Percentiles rank a stretch among this genome's conserved stretches.
These are phyloP conservation scores for Oryza nivara DNA, from an alignment of 176 grass and related monocot species.

Conservation along the genomic window DNA sequence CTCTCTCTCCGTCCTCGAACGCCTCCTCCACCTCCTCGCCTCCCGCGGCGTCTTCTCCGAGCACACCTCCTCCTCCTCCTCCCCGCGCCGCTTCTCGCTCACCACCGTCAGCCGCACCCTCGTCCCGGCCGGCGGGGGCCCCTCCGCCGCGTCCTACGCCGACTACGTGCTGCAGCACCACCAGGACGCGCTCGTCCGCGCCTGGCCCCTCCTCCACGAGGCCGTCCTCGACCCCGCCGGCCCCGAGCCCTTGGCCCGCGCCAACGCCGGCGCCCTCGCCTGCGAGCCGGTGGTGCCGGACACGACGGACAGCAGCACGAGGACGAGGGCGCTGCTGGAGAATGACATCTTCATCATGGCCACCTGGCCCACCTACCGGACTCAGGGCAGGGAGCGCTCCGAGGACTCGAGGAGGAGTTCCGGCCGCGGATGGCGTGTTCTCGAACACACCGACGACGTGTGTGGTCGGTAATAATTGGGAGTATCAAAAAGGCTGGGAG, in stretches of 20 bases:
- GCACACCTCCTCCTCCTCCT: slow-evolving; percentile 1
- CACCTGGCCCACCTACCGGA: slow-evolving; percentile 53
- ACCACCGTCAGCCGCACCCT: slow-evolving; percentile 70
- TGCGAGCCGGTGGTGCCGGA: slow-evolving; percentile 83
- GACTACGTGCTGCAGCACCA: slow-evolving; percentile 92
- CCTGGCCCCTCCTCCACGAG: slow-evolving; percentile 76
- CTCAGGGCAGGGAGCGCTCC: slow-evolving; percentile 63
- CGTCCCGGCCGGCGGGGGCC: background rate
- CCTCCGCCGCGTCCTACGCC: slow-evolving; percentile 56
- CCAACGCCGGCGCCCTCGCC: slow-evolving; percentile 62
- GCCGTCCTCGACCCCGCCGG: slow-evolving; percentile 74
- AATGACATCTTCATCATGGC: slow-evolving; percentile 94
- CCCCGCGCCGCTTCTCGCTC: slow-evolving; percentile 58
- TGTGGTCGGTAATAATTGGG: too few species aligned
- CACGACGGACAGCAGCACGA: slow-evolving; percentile 54
- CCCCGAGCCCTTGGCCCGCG: slow-evolving; percentile 74
- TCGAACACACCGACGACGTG: too few species aligned
- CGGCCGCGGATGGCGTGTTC: background rate
- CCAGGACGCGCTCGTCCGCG: slow-evolving; percentile 77
- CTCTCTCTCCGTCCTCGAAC: slow-evolving; percentile 46
- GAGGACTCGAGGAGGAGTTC: slow-evolving; percentile 91
- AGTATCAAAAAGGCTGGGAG: too few species aligned
- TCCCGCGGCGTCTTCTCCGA: slow-evolving; percentile 69
- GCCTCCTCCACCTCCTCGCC: slow-evolving; percentile 72
- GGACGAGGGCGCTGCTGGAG: slow-evolving; percentile 80